Evolutionary conservation across 192 early-diverging fungal genomes (phyloP), one percentile per base, ranked within the genome.

Genomic region (Entrophospora sp.): DNA sequence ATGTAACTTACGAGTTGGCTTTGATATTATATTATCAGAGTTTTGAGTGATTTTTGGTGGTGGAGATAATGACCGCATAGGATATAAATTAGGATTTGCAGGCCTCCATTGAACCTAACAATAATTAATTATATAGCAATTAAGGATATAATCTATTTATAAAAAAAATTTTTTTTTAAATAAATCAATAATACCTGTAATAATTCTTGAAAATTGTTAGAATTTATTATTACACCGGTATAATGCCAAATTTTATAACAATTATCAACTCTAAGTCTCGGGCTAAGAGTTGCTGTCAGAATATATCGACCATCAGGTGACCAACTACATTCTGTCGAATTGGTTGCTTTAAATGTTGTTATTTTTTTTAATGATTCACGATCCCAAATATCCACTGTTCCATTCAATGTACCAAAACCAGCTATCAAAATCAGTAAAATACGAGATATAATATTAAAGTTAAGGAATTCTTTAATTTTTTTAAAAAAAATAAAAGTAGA

Each of bases 191-290:
- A n/a, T n/a, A n/a, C 86, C 73, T 93, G 89, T 73, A 89, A 94
- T 67, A 97, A 79, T 77, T 98, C 97, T 61, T 93, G 84, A 31
- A 88, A 77, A 48, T 87, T 82, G 27, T 87, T 75, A 69, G 79
- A 63, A 68, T 92, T 85, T 43, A 95, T 85, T 53, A 96, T 73
- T 0, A 85, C 81, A 24, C 95, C 95, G 3, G 87, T 85, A 73
- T 95, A 91, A 73, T 99, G 97, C 93, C 93, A 99, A 64, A 99
- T 83, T 48, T 90, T 91, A 73, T 92, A 91, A 12, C 95, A 94
- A 68, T 99, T 99, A 75, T 99, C 97, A 32, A 99, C 97, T 67
- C 95, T 90, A 67, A 99, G 79, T 49, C 95, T 87, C 30, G 88
- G 88, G 61, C 94, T 96, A 37, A 97, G 77, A 5, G 90, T 99